Conservation (phyloP, 2,329 filamentous ascomycete species). For the Fusarium drepaniforme region DNA sequence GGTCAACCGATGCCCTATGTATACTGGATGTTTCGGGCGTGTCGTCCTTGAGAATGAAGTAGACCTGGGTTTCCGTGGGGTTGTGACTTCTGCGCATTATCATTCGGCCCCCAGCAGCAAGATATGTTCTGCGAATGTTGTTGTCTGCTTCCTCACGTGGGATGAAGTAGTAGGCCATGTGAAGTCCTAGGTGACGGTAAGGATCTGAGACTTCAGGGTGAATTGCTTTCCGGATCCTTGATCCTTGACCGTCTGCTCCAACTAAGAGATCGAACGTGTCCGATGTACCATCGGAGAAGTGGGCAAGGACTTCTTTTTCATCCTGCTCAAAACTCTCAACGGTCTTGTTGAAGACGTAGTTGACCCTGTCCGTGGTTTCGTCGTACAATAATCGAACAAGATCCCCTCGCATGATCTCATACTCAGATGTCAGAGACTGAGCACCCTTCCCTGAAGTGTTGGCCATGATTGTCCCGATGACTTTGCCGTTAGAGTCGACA, state of each 20-base stretch:
- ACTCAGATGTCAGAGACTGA: conserved; percentile 59
- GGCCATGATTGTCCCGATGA: conserved; percentile 21
- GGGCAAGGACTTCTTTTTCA: conserved; percentile 16
- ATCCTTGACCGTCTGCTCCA: conserved; percentile 29
- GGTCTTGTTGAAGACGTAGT: conserved; percentile 21
- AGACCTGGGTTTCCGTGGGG: conserved; percentile 28
- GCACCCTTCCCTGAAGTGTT: conserved; percentile 36
- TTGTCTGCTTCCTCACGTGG: conserved; percentile 19
- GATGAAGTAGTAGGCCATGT: conserved; percentile 33
- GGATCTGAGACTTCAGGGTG: conserved; percentile 7
- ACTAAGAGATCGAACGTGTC: conserved; percentile 26
- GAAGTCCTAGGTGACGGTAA: conserved; percentile 37
- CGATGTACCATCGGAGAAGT: conserved; percentile 21
- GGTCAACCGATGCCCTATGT: conserved; percentile 13
- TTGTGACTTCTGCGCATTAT: conserved; percentile 34
- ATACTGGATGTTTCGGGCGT: conserved; percentile 10
- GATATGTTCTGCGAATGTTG: conserved; percentile 27
- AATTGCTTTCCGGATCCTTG: conserved; percentile 24
- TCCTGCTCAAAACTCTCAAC: conserved; percentile 27
- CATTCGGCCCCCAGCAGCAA: conserved; percentile 18
- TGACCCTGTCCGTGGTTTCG: conserved; percentile 7
- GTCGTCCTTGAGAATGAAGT: conserved; percentile 26
- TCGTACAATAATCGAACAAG: conserved; percentile 58
- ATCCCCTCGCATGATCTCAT: conserved; percentile 68
- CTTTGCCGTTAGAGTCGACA: conserved; percentile 7